Evolutionary conservation across 192 early-diverging fungal species (phyloP).

Genomic region (Mortierella alpina): DNA sequence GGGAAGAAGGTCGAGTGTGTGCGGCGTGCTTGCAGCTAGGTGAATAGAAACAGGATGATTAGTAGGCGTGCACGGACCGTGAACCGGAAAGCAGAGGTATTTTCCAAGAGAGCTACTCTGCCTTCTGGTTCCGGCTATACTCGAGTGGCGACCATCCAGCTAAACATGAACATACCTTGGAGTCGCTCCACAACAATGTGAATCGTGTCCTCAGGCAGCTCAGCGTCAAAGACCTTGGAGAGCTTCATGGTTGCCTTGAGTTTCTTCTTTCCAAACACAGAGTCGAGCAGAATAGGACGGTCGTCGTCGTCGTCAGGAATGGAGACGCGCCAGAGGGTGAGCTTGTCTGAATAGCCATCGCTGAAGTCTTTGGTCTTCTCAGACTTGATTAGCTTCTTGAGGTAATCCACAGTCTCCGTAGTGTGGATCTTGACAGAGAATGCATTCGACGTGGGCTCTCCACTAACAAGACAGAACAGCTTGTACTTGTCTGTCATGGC

Average conservation of each 20-base stretch:
- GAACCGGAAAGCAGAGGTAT: no score
- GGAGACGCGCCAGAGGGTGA: background rate
- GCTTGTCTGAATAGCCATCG: constrained; percentile 4
- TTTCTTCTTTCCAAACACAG: no score
- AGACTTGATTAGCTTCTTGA: constrained; percentile 19
- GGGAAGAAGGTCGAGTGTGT: background rate
- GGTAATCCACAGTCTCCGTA: constrained; percentile 8
- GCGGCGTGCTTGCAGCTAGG: background rate
- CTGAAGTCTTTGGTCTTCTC: constrained; percentile 5
- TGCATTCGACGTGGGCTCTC: constrained; percentile 9
- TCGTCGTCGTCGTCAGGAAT: background rate
- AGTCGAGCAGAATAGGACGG: background rate
- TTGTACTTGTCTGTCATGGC: no score
- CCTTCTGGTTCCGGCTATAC: constrained; percentile 1
- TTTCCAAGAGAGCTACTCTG: background rate
- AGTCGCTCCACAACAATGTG: constrained; percentile 11
- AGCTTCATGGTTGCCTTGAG: background rate
- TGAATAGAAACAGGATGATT: background rate
- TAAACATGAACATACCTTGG: constrained; percentile 16
- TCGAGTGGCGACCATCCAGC: background rate
- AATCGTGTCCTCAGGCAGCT: background rate
- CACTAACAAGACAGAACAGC: constrained; percentile 23
- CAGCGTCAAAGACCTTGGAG: constrained; percentile 5
- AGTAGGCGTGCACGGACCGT: background rate
- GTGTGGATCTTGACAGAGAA: constrained; percentile 2